Percentiles rank a stretch among this genome's conserved stretches.
phyloP scores from a whole-genome alignment of 305 asterid genomes.

The Solanum hybrid region DNA sequence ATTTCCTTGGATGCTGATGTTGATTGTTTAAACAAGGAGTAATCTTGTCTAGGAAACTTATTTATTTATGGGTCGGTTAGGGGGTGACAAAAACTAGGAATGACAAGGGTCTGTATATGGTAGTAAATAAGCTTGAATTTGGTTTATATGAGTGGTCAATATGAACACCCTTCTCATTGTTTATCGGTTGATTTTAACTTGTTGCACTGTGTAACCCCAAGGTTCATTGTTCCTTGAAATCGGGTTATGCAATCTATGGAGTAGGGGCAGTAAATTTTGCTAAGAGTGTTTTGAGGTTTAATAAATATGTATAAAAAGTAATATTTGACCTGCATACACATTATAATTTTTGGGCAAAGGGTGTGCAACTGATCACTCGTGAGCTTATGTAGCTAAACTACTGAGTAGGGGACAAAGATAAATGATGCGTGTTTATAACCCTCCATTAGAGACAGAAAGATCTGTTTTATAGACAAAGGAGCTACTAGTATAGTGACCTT shows the following conservation, averaged over 20 bases:
- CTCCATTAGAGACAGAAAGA: not conserved
- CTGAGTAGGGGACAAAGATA: not conserved
- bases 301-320: not conserved
- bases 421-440: not conserved
- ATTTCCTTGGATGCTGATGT: not conserved
- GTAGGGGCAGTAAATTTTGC: not conserved
- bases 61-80: not conserved
- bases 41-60: not conserved
- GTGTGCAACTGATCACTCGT: not conserved
- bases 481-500: not conserved
- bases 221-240: not conserved
- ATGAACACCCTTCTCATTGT: not conserved
- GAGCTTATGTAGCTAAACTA: not conserved
- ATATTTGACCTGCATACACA: not conserved
- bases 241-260: not conserved
- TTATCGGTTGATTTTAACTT: not conserved
- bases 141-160: not conserved
- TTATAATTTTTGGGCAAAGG: not conserved
- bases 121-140: not conserved
- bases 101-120: not conserved
- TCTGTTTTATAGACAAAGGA: not conserved
- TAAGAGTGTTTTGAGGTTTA: not conserved
- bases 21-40: not conserved
- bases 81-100: not conserved
- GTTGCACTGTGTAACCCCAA: not conserved